Base-by-base conservation (phyloP, 2,329 filamentous ascomycete species). In the Colletotrichum echinochloae region DNA sequence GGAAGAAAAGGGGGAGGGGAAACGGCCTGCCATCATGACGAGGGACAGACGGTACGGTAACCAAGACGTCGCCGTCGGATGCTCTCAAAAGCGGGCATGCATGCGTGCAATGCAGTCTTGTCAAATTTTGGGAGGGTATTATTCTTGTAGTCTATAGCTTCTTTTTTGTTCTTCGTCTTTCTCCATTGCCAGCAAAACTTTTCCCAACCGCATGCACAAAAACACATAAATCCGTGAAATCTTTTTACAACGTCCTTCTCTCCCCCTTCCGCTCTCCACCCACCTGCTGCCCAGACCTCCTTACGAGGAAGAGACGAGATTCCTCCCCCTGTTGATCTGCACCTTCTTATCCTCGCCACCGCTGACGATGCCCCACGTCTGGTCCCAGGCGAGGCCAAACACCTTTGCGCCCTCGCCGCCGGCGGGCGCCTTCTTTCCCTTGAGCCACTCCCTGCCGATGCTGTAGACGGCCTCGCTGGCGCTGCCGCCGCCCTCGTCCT, bases 261-360 rank as follows among this genome's bases (percentile, higher is more conserved):
- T n/a, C 57, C 11, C 33, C 14, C 16, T 52, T n/a, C n/a, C 28
- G n/a, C 7, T 18, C 5, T 9, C 6, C n/a, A 16, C 37, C 23
- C 59, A 14, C 6, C 5, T 26, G 26, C 28, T n/a, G 23, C 26
- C 11, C 39, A n/a, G 33, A 20, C 30, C 18, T 18, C 73, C 74
- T 79, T 79, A 83, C 77, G 64, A 67, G 14, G 78, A 77, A 41
- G 79, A 77, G 54, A 88, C 77, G 52, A 89, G 74, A 67, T 84
- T 87, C 72, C 88, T 86, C 23, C 90, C 91, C 74, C 88, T 87
- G 81, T 99, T 98, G 71, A 99, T 90, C 85, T 99, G 96, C 76
- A 99, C 91, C 83, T 89, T 91, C 84, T 96, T 97, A 79, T 99
- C 96, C 86, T 98, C 95, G 20, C 95, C 94, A 52, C 86, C 94